These are phyloP conservation scores for Stramenopiles sp. DNA, from an alignment of 352 stramenopile species.

Conservation along the genomic window DNA sequence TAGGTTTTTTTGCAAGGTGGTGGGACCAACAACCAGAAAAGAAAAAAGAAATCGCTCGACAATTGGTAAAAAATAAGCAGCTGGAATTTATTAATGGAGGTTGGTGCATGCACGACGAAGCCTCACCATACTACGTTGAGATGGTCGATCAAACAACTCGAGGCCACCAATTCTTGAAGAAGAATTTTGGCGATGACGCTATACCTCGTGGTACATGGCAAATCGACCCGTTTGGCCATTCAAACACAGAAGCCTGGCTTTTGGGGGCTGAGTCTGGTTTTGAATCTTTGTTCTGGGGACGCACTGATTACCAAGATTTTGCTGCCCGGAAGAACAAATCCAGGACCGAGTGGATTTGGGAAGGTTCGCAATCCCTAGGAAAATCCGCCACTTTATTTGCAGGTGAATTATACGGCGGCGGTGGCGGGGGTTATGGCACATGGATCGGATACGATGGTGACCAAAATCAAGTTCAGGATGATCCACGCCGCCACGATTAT, in stretches of 20 bases:
- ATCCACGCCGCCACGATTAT: slow-evolving; percentile 54
- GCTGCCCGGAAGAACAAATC: slow-evolving; percentile 48
- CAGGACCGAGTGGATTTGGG: slow-evolving; percentile 80
- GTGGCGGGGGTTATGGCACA: slow-evolving; percentile 40
- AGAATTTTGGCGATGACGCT: slow-evolving; percentile 63
- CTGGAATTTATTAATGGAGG: slow-evolving; percentile 77
- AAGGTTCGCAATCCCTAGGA: slow-evolving; percentile 53
- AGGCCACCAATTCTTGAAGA: slow-evolving; percentile 75
- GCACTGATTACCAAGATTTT: slow-evolving; percentile 94
- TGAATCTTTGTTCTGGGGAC: slow-evolving; percentile 85
- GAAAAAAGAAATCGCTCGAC: slow-evolving; percentile 45
- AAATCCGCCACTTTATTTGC: slow-evolving; percentile 57
- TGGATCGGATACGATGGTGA: slow-evolving; percentile 42
- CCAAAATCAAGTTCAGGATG: slow-evolving; percentile 59
- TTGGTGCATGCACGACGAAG: slow-evolving; percentile 98
- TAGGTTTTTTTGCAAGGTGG: slow-evolving; percentile 83
- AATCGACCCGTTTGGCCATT: slow-evolving; percentile 73
- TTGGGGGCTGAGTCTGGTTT: slow-evolving; percentile 74
- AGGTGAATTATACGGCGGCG: slow-evolving; percentile 52
- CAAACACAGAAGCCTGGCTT: slow-evolving; percentile 66
- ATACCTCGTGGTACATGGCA: slow-evolving; percentile 88
- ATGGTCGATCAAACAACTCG: slow-evolving; percentile 96
- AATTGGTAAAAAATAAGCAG: slow-evolving; percentile 65
- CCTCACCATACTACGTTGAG: slow-evolving; percentile 75
- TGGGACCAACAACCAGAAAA: slow-evolving; percentile 39